Evolutionary conservation across 2,329 filamentous ascomycete genomes (phyloP).

Genomic region (Grosmannia huntii): DNA sequence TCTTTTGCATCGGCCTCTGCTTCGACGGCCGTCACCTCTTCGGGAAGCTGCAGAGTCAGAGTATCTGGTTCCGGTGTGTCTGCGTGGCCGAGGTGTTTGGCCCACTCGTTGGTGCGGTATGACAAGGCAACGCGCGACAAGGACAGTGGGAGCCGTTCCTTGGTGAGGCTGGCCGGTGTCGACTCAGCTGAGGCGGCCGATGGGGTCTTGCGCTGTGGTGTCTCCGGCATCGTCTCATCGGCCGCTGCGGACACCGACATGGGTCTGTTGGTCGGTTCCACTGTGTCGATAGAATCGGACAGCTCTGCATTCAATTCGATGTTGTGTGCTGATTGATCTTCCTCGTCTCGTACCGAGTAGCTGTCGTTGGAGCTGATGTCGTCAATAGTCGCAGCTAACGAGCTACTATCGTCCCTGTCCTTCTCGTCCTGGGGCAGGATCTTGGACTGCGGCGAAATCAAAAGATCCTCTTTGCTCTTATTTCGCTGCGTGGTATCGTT

Average conservation of each 20-base stretch:
- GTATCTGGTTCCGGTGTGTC: constrained; percentile 58
- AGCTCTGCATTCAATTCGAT: constrained; percentile 29
- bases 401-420: constrained; percentile 32
- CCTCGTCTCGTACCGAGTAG: constrained; percentile 9
- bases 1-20: background rate
- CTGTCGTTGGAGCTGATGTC: constrained; percentile 31
- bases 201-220: background rate
- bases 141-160: constrained; percentile 52
- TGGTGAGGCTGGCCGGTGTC: constrained; percentile 36
- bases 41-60: constrained; percentile 38
- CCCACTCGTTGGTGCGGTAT: constrained; percentile 92
- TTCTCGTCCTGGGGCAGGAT: constrained; percentile 17
- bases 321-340: constrained; percentile 2
- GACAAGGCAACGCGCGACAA: constrained; percentile 67
- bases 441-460: constrained; percentile 15
- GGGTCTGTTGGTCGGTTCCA: too few relatives aligned
- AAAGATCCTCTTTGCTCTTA: constrained; percentile 34
- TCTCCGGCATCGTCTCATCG: background rate
- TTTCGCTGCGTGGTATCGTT: constrained; percentile 7
- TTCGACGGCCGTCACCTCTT: constrained; percentile 11
- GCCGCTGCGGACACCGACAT: too few relatives aligned
- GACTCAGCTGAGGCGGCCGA: constrained; percentile 28
- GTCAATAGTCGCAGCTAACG: constrained; percentile 46
- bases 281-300: constrained; percentile 2
- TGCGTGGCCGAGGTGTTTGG: constrained; percentile 71